Evolutionary conservation across 371 early-diverging fungal species (phyloP), one percentile per base, ranked within the genome.

Genomic region (Fennellomyces sp.): DNA sequence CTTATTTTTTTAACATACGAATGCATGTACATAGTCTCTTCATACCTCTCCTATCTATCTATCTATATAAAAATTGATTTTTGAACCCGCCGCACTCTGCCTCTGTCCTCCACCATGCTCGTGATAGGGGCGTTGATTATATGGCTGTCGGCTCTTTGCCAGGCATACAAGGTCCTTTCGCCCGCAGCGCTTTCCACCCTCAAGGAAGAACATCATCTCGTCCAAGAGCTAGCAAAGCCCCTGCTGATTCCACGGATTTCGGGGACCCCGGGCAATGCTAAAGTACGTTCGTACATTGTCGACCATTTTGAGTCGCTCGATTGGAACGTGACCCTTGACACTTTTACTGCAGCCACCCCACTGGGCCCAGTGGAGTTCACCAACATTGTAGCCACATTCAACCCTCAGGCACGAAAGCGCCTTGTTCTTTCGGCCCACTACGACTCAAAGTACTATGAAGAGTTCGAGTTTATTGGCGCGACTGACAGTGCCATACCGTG

Each of bases 381-480:
- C 50, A 97, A 97, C 73, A 83, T 96, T 35, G 87, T 97, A 59
- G 94, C 86, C 10, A 97, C 96, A 15, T 89, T 92, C 64, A 82
- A 94, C 64, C 87, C 90, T 2, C 63, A 80, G 7, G 92, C 92
- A 0, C 68, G 72, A 39, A 75, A 77, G 54, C 81, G 92, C 2
- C 78, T 97, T 6, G 90, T 96, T 5, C 74, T 97, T 28, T 92
- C 94, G 2, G 98, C 98, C 1, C 98, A 97, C 69, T 97, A 84
- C 61, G 97, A 97, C 72, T 91, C 92, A 31, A 95, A 94, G 68
- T 85, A 86, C 55, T 84, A 88, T 45, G 72, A 80, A 5, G 76
- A 80, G 23, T 61, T 70, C 53, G 77, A 80, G 19, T 94, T 94
- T 69, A 66, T 92, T 54, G 95, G 92, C 2, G 94, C 94, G 0